Evolutionary conservation across 1,139 yeast genomes (phyloP), one percentile per base, ranked within the genome.

Genomic region (Scheffersomyces cryptocercus): DNA sequence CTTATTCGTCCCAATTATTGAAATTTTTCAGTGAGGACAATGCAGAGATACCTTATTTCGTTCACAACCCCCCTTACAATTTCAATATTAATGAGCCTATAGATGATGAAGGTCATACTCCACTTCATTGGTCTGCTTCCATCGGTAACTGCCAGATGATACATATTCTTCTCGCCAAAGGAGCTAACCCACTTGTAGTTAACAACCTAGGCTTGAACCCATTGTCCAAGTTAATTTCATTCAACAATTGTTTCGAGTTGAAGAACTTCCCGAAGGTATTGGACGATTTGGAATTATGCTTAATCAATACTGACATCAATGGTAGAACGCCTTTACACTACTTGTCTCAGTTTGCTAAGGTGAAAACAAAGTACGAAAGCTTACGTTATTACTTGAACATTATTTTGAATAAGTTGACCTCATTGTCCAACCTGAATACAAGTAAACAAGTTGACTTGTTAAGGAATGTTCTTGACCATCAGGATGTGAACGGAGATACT

Each of bases 61-160:
- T 91, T 35, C 75, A 81, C 41, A 77, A 82, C 49, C 91, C 95
- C 2, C 96, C 97, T 0, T 70, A 75, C 15, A 89, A 88, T 53
- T 86, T 89, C 55, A 85, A 89, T 55, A 82, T 90, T 50, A 88
- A 91, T 65, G 91, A 82, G 50, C 82, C 91, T 5, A 88, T 93
- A 37, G 99, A 93, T 58, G 95, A 88, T 53, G 98, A 93, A 64
- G 97, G 97, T 0, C 97, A 93, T 56, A 88, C 97, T 0, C 90
- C 97, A 0, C 77, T 93, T 51, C 98, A 93, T 62, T 93, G 99
- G 99, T 97, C 98, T 0, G 82, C 96, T 9, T 90, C 98, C 0
- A 85, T 93, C 74, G 97, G 97, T 7, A 84, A 87, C 53, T 68
- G 82, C 42, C 80, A 80, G 36, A 77, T 91, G 61, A 81, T 90